phyloP scores from a whole-genome alignment of 257 asterid genomes.

The Nicotiana tomentosiformis region DNA sequence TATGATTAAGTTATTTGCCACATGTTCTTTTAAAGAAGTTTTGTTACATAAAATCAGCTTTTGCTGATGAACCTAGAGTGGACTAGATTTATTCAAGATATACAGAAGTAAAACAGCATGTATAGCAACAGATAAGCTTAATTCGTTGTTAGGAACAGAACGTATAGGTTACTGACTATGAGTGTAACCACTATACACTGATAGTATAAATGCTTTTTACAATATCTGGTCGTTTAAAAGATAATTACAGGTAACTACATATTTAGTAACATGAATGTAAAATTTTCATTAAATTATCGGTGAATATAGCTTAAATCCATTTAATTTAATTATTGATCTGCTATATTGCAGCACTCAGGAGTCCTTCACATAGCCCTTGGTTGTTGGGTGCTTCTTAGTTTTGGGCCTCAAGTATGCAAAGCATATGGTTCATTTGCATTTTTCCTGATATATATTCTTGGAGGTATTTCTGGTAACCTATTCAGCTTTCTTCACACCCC shows the following conservation, averaged over 20 bases:
- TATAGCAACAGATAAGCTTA: background rate
- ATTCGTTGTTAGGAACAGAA: background rate
- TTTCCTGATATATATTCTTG: slow-evolving; percentile 65
- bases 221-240: background rate
- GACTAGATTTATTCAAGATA: background rate
- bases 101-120: background rate
- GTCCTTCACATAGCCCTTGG: slow-evolving; percentile 57
- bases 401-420: slow-evolving; percentile 56
- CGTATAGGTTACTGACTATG: background rate
- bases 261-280: background rate
- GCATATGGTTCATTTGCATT: slow-evolving; percentile 57
- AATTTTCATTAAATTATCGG: background rate
- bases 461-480: slow-evolving; percentile 74
- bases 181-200: background rate
- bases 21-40: background rate
- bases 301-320: background rate
- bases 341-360: slow-evolving; percentile 68
- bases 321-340: background rate
- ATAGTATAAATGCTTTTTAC: background rate
- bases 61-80: background rate
- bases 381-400: slow-evolving; percentile 63
- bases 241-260: background rate
- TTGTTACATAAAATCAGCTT: background rate
- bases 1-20: background rate
- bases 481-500: slow-evolving; percentile 75